Evolutionary conservation across 176 grass and related monocot genomes (phyloP), one percentile per base, ranked within the genome.

Genomic region (Oryza australiensis): DNA sequence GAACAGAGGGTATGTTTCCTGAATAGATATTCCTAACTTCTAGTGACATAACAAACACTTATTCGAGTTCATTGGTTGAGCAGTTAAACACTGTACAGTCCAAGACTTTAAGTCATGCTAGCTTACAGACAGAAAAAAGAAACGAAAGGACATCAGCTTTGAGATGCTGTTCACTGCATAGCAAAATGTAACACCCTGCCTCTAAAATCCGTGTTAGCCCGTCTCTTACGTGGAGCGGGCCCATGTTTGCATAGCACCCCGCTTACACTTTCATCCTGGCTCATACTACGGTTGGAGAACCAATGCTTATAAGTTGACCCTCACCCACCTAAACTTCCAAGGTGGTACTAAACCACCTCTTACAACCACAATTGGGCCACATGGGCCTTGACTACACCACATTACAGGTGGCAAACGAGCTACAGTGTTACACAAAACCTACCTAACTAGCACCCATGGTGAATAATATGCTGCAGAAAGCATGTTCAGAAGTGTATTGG

Each of bases 1-100:
- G 64, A 41, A 20, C 24, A 72, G 38, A 66, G 66, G 43, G 41
- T 45, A 68, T 46, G 27, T 26, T 75, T 86, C 26, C 12, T 68
- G 22, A 71, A 72, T 32, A 20, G 64, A 18, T 33, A 45, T 63
- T 73, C 70, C 40, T 83, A 74, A 16, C 22, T 87, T 74, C 69
- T 16, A 82, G 2, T 62, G 29, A 48, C 41, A 72, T 63, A 48
- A n/a, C 27, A 49, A 38, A 48, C 34, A 75, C 40, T 27, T 20
- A 15, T 48, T 48, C 69, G 22, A 20, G 29, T n/a, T 28, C 30
- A 62, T 34, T 60, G 22, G 5, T 74, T 48, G 3, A 14, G 5
- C 30, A 73, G 11, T 48, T 26, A 67, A 80, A 60, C 8, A 71
- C 24, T 77, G 26, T 1, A 66, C 57, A 76, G 63, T 65, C 10